Evolutionary conservation across 176 grass and related monocot genomes (phyloP).

Genomic region (Raddia guianensis): DNA sequence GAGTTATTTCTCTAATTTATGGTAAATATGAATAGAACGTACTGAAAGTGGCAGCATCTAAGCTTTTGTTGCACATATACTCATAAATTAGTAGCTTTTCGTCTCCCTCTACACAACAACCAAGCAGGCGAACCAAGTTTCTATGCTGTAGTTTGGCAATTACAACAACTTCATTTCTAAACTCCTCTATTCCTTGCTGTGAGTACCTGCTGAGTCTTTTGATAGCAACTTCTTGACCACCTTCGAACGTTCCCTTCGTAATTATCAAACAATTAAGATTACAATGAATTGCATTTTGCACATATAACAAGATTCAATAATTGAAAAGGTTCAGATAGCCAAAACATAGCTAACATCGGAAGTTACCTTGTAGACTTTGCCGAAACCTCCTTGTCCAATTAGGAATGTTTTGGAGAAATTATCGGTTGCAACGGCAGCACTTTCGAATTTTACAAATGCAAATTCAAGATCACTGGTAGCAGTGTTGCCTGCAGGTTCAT

Average conservation of each 20-base stretch:
- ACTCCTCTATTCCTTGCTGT: constrained; percentile 32
- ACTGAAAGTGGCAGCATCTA: constrained; percentile 41
- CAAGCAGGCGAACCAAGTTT: constrained; percentile 43
- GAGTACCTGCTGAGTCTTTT: constrained; percentile 46
- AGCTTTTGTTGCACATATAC: constrained; percentile 40
- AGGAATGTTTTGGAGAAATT: constrained; percentile 45
- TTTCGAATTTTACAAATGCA: constrained; percentile 33
- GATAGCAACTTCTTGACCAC: constrained; percentile 38
- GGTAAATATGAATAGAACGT: not conserved
- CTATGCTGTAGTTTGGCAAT: constrained; percentile 46
- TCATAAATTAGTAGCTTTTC: constrained; percentile 43
- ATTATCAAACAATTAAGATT: not conserved
- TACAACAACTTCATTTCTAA: constrained; percentile 36
- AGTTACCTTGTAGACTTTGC: constrained; percentile 56
- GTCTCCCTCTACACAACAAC: constrained; percentile 37
- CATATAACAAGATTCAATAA: not conserved
- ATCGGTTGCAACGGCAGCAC: constrained; percentile 13
- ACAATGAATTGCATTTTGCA: not conserved
- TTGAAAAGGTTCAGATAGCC: not conserved
- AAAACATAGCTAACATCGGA: not conserved
- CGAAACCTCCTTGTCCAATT: constrained; percentile 54
- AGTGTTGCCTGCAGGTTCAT: not conserved
- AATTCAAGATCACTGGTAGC: constrained; percentile 12
- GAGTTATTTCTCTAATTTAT: too few species aligned
- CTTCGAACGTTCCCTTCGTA: constrained; percentile 25